Evolutionary conservation across 2,329 filamentous ascomycete species (phyloP).

Genomic region (Sphaerulina musiva): DNA sequence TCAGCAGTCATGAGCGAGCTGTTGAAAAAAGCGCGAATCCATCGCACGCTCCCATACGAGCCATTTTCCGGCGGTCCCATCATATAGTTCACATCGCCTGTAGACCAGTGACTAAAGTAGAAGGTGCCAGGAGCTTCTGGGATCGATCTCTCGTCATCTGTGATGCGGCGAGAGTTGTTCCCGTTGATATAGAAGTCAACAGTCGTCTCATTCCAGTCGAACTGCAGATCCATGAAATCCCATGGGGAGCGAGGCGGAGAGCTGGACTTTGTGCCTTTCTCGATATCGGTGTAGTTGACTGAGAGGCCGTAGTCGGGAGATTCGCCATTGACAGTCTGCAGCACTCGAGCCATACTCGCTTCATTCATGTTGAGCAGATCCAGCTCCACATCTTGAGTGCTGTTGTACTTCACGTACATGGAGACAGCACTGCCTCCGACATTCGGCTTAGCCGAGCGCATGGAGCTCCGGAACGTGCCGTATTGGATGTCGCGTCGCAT

Average conservation of each 20-base stretch:
- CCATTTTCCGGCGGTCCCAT: conserved; percentile 39
- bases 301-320: conserved; percentile 27
- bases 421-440: conserved; percentile 41
- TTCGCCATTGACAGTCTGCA: conserved; percentile 23
- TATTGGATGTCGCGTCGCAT: conserved; percentile 43
- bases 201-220: conserved; percentile 43
- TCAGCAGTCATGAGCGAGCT: conserved; percentile 37
- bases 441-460: conserved; percentile 37
- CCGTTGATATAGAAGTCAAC: conserved; percentile 41
- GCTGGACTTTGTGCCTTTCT: conserved; percentile 27
- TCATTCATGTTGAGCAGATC: conserved; percentile 42
- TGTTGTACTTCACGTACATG: conserved; percentile 44
- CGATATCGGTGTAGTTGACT: conserved; percentile 37
- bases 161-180: conserved; percentile 19
- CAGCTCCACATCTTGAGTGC: conserved; percentile 39
- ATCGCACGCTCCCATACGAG: conserved; percentile 41
- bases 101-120: conserved; percentile 46
- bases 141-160: conserved; percentile 33
- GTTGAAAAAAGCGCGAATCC: conserved; percentile 48
- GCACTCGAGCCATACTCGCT: conserved; percentile 20
- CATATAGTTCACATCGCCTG: conserved; percentile 41
- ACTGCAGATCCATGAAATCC: conserved; percentile 42
- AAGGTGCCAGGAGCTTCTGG: conserved; percentile 40
- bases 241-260: conserved; percentile 36
- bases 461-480: conserved; percentile 42